These are phyloP conservation scores for Agrocybe praecox DNA, from an alignment of 768 basidiomycete genomes.

Conservation along the genomic window DNA sequence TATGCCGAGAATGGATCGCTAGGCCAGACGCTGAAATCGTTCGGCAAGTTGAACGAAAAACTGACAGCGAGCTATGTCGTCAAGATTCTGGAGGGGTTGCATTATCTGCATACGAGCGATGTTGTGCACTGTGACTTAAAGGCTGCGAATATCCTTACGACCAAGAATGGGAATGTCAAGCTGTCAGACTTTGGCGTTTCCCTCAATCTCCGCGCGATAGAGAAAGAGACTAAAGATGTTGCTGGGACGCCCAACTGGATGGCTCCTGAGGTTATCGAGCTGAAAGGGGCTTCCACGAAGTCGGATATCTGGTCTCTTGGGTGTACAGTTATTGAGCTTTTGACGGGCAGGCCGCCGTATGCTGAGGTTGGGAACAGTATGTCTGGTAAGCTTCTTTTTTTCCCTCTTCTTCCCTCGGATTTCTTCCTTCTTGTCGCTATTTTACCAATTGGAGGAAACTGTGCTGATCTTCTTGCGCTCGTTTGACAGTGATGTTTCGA, in stretches of 20 bases:
- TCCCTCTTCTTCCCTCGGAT: background rate
- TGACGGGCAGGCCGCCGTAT: slow-evolving; percentile 93
- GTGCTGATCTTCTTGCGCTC: slow-evolving; percentile 3
- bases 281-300: slow-evolving; percentile 91
- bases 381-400: slow-evolving; percentile 61
- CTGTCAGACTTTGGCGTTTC: slow-evolving; percentile 98
- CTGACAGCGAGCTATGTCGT: slow-evolving; percentile 93
- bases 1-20: slow-evolving; percentile 97
- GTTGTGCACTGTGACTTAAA: slow-evolving; percentile 99
- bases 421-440: background rate
- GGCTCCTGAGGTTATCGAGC: slow-evolving; percentile 97
- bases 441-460: background rate
- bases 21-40: slow-evolving; percentile 89
- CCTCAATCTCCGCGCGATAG: slow-evolving; percentile 91
- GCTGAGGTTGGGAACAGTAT: slow-evolving; percentile 87
- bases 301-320: slow-evolving; percentile 96
- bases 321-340: slow-evolving; percentile 91
- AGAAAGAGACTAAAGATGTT: slow-evolving; percentile 80
- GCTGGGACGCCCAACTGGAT: slow-evolving; percentile 99
- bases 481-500: slow-evolving; percentile 84
- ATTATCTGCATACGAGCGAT: slow-evolving; percentile 87
- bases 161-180: slow-evolving; percentile 97
- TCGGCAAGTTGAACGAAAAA: slow-evolving; percentile 90
- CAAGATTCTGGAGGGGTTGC: slow-evolving; percentile 94
- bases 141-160: slow-evolving; percentile 98